Evolutionary conservation across 805 yeast species (phyloP).

Genomic region (Starmerella vaccinii): DNA sequence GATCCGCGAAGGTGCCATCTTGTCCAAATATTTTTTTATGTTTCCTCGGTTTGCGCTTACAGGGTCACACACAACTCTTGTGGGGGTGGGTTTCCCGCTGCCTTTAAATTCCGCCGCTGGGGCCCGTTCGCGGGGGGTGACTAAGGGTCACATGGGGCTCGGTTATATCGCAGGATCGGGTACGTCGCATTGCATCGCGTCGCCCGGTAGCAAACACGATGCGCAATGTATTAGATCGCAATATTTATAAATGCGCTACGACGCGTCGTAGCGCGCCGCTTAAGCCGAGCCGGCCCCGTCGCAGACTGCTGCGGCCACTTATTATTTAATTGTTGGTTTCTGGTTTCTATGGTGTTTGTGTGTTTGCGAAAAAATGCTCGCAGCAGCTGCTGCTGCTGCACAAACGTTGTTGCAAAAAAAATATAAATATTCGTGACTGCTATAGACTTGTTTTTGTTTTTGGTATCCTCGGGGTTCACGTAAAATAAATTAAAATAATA

Average conservation of each 20-base stretch:
- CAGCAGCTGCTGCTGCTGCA: no score
- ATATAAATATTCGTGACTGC: neutral
- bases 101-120: neutral
- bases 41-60: no score
- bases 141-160: neutral
- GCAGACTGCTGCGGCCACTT: no score
- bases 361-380: no score
- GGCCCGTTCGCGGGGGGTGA: neutral
- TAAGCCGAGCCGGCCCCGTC: no score
- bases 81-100: neutral
- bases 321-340: no score
- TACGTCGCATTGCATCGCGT: slow-evolving; percentile 4
- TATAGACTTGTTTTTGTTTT: neutral
- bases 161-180: slow-evolving; percentile 1
- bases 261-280: no score
- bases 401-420: no score
- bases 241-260: no score
- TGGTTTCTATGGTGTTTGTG: no score
- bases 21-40: no score
- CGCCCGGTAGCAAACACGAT: slow-evolving; percentile 4
- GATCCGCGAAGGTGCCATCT: slow-evolving; percentile 58
- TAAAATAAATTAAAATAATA: neutral
- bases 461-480: neutral
- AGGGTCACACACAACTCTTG: no score
- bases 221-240: neutral